phyloP scores from a whole-genome alignment of 192 early-diverging fungal species.

The Linnemannia exigua region DNA sequence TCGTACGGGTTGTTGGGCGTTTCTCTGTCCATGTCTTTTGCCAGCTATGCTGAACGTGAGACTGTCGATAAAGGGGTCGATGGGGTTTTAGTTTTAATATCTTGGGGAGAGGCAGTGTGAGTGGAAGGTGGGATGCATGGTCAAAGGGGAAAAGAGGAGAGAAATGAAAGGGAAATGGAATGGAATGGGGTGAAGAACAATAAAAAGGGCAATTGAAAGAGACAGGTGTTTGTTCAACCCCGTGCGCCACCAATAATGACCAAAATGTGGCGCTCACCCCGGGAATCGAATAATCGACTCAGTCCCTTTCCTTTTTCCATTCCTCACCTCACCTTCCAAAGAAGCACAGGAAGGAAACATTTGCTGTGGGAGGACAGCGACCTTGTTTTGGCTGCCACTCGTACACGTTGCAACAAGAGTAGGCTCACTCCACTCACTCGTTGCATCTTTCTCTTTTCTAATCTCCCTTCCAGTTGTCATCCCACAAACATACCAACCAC shows the following conservation, averaged over 20 bases:
- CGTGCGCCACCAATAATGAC: not conserved
- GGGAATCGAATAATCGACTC: not conserved
- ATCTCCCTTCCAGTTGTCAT: not conserved
- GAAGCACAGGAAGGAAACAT: not conserved
- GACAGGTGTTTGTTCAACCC: not conserved
- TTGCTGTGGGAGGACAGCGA: not conserved
- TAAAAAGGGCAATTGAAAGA: not conserved
- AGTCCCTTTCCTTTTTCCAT: not conserved
- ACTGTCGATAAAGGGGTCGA: not conserved
- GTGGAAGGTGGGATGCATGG: not conserved
- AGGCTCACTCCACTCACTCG: not conserved
- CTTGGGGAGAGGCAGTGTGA: not conserved
- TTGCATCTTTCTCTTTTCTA: too few relatives aligned
- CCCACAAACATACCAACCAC: not conserved
- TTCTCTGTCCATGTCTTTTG: conserved; percentile 31
- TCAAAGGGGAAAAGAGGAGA: not conserved
- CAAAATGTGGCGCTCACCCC: not conserved
- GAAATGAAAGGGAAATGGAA: not conserved
- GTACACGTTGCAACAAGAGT: not conserved
- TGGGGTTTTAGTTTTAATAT: not conserved
- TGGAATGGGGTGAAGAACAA: not conserved
- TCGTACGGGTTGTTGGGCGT: conserved; percentile 58
- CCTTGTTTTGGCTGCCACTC: not conserved
- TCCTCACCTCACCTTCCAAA: not conserved
- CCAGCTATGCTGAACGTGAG: not conserved